Evolutionary conservation across 2,329 filamentous ascomycete species (phyloP).

Genomic region (Exophiala xenobiotica): DNA sequence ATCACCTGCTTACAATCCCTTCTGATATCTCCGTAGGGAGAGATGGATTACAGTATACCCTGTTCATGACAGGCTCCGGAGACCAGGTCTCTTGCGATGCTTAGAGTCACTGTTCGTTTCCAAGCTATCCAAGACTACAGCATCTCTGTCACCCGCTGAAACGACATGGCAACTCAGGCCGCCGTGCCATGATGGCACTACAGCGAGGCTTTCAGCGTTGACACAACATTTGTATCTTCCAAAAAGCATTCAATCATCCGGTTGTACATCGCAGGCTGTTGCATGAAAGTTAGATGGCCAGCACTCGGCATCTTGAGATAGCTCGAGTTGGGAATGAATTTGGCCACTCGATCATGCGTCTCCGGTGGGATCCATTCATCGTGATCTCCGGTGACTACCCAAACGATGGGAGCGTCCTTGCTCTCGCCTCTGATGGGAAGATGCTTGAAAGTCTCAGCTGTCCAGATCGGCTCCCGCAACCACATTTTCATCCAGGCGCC

Average conservation of each 20-base stretch:
- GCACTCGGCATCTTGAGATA: conserved; percentile 6
- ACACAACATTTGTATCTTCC: not conserved
- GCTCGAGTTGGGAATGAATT: conserved; percentile 6
- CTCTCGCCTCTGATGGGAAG: conserved; percentile 1
- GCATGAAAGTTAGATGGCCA: conserved; percentile 2
- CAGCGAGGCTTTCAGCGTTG: conserved; percentile 3
- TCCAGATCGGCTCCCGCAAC: conserved; percentile 9
- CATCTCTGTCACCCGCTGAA: no score
- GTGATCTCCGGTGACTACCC: conserved; percentile 7
- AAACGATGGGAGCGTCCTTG: conserved; percentile 5
- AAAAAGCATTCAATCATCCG: conserved; percentile 4
- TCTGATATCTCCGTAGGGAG: no score
- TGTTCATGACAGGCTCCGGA: no score
- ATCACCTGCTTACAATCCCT: no score
- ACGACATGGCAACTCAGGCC: no score
- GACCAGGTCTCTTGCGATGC: no score
- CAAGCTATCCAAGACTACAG: no score
- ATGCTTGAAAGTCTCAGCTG: conserved; percentile 4
- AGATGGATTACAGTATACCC: no score
- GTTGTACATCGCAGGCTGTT: conserved; percentile 1
- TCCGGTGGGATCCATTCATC: conserved; percentile 9
- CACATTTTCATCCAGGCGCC: conserved; percentile 9
- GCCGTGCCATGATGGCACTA: no score
- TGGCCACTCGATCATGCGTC: not conserved
- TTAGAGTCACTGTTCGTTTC: no score